phyloP scores from a whole-genome alignment of 495 filamentous ascomycete species.

The Pseudevernia furfuracea region DNA sequence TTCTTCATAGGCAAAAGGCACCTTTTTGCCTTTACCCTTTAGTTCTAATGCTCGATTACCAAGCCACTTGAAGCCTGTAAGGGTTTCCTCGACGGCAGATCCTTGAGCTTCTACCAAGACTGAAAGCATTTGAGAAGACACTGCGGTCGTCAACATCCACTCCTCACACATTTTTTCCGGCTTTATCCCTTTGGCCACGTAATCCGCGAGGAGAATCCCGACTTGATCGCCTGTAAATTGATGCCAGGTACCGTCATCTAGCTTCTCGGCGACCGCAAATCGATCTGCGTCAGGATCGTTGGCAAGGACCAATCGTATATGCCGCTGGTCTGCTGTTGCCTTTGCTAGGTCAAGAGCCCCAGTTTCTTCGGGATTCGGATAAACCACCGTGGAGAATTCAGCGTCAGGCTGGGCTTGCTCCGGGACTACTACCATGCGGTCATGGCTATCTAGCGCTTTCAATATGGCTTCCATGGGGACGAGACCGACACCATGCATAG shows the following conservation, averaged over 20 bases:
- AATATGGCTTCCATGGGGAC: slow-evolving; percentile 40
- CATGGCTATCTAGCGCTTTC: slow-evolving; percentile 40
- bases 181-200: slow-evolving; percentile 24
- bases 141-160: slow-evolving; percentile 54
- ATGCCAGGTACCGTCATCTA: slow-evolving; percentile 47
- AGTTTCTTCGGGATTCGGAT: slow-evolving; percentile 66
- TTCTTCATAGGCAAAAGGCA: slow-evolving; percentile 62
- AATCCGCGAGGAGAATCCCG: slow-evolving; percentile 53
- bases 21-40: slow-evolving; percentile 41
- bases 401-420: slow-evolving; percentile 54
- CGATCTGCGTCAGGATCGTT: slow-evolving; percentile 70
- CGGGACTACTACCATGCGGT: slow-evolving; percentile 38
- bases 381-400: slow-evolving; percentile 61
- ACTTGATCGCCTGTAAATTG: slow-evolving; percentile 64
- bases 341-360: slow-evolving; percentile 61
- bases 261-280: slow-evolving; percentile 57
- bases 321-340: slow-evolving; percentile 43
- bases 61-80: slow-evolving; percentile 76
- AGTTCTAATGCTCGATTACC: slow-evolving; percentile 41
- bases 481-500: slow-evolving; percentile 61
- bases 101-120: slow-evolving; percentile 49
- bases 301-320: slow-evolving; percentile 50
- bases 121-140: slow-evolving; percentile 59
- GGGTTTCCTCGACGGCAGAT: slow-evolving; percentile 54
- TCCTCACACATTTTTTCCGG: slow-evolving; percentile 25